phyloP scores from a whole-genome alignment of 225 moss, liverwort and hornwort genomes.

The Sphagnum tenellum region DNA sequence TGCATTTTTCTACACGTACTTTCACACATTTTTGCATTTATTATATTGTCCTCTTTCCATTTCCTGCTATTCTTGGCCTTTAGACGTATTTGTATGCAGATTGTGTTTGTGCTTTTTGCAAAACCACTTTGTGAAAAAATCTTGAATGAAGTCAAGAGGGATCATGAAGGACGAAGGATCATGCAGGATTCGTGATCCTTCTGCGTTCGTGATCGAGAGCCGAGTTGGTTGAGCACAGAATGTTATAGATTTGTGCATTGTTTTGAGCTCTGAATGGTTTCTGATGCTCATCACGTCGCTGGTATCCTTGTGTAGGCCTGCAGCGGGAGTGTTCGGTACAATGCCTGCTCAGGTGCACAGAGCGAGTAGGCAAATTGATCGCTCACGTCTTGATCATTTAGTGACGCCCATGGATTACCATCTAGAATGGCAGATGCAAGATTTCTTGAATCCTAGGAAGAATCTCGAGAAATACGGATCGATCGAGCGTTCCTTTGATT shows the following conservation, averaged over 20 bases:
- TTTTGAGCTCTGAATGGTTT: background rate
- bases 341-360: conserved; percentile 27
- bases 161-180: too few species aligned
- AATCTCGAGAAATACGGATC: conserved; percentile 23
- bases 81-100: background rate
- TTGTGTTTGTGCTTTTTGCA: background rate
- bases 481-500: conserved; percentile 7
- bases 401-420: conserved; percentile 35
- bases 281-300: background rate
- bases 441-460: conserved; percentile 19
- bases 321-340: conserved; percentile 19
- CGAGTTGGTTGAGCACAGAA: too few species aligned
- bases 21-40: background rate
- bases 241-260: too few species aligned
- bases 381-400: conserved; percentile 35
- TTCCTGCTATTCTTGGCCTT: background rate
- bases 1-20: conserved; percentile 60
- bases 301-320: conserved; percentile 18
- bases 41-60: too few species aligned
- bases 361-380: conserved; percentile 22
- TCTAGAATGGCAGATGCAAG: conserved; percentile 48
- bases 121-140: too few species aligned
- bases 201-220: too few species aligned
- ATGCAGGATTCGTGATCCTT: too few species aligned
- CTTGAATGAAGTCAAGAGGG: too few species aligned